Conservation (phyloP, 2,329 filamentous ascomycete species). For the Talaromyces sp. region DNA sequence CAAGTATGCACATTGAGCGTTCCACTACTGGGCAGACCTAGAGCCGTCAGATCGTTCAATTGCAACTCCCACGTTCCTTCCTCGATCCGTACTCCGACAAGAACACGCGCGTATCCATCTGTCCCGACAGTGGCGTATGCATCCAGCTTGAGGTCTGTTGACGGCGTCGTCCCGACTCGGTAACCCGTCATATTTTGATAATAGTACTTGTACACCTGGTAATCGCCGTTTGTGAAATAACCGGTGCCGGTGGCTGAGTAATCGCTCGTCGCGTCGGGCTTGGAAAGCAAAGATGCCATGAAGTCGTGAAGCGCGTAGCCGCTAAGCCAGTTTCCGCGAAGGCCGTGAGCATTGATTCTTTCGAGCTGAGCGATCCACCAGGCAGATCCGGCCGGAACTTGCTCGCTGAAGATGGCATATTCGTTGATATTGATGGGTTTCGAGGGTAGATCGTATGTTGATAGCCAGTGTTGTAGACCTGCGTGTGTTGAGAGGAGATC, state of each 20-base stretch:
- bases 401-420: constrained; percentile 45
- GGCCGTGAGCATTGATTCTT: constrained; percentile 41
- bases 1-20: constrained; percentile 35
- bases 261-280: constrained; percentile 27
- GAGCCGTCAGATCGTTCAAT: constrained; percentile 33
- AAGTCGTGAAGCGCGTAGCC: constrained; percentile 46
- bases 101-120: constrained; percentile 33
- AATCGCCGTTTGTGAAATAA: constrained; percentile 46
- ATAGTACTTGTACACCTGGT: constrained; percentile 52
- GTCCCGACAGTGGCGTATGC: constrained; percentile 39
- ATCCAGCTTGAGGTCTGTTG: constrained; percentile 39
- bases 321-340: constrained; percentile 49
- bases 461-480: background rate
- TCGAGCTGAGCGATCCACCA: constrained; percentile 52
- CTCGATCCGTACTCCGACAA: constrained; percentile 36
- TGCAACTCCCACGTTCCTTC: constrained; percentile 38
- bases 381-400: constrained; percentile 43
- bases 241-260: constrained; percentile 29
- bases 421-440: constrained; percentile 51
- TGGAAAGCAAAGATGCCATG: constrained; percentile 28
- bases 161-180: constrained; percentile 38
- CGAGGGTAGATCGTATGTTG: constrained; percentile 32
- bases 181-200: constrained; percentile 45
- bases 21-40: constrained; percentile 36
- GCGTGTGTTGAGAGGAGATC: constrained; percentile 3